Conservation (phyloP, 164 flowering plant species). For the Akebia trifoliata region DNA sequence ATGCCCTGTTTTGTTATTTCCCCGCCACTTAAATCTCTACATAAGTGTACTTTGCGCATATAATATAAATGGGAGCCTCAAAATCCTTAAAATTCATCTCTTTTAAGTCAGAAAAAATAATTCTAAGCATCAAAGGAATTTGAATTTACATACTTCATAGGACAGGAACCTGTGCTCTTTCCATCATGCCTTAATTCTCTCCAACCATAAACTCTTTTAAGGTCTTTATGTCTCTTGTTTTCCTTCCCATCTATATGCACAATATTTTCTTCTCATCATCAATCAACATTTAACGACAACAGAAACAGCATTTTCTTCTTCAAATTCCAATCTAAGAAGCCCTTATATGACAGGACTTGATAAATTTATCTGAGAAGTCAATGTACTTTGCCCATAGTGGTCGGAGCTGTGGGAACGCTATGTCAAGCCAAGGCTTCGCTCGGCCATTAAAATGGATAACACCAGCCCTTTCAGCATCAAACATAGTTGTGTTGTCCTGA, state of each 20-base stretch:
- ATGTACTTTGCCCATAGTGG: constrained; percentile 82
- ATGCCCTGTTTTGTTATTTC: no score
- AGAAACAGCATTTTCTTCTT: background rate
- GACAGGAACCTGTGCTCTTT: background rate
- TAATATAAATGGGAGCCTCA: background rate
- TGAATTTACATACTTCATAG: background rate
- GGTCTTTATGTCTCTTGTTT: background rate
- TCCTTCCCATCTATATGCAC: constrained; percentile 12
- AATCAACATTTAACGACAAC: background rate
- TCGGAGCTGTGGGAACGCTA: constrained; percentile 72
- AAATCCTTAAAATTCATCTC: background rate
- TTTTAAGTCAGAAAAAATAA: background rate
- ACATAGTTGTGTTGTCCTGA: constrained; percentile 74
- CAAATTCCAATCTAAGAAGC: constrained; percentile 31
- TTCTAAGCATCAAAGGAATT: constrained; percentile 1
- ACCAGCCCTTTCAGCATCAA: constrained; percentile 69
- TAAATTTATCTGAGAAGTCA: constrained; percentile 67
- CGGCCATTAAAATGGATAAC: constrained; percentile 95
- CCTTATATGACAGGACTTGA: constrained; percentile 67
- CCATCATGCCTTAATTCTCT: background rate
- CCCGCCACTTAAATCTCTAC: background rate
- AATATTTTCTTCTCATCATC: background rate
- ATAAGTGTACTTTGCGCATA: no score
- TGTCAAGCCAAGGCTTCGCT: constrained; percentile 97
- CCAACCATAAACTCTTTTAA: constrained; percentile 3